These are phyloP conservation scores for Pseudohalonectria lignicola DNA, from an alignment of 2,329 filamentous ascomycete species.

Conservation along the genomic window DNA sequence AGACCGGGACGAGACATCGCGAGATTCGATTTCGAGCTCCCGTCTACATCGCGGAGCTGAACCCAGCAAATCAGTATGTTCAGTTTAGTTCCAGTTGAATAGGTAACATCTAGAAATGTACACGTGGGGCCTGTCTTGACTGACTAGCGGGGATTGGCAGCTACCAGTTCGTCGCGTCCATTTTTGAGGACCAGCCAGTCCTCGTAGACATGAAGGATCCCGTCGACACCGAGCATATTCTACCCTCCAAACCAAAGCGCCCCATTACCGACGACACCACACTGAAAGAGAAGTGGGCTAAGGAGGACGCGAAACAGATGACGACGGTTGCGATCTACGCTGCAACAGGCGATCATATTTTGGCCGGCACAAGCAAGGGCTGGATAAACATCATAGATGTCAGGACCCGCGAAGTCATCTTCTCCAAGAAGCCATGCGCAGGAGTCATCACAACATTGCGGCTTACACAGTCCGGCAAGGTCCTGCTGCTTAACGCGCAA, in stretches of 20 bases:
- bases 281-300: slow-evolving; percentile 70
- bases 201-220: slow-evolving; percentile 69
- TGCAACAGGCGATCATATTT: slow-evolving; percentile 72
- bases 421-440: slow-evolving; percentile 78
- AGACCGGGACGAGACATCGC: slow-evolving; percentile 56
- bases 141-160: no score
- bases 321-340: slow-evolving; percentile 91
- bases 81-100: no score
- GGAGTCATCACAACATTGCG: slow-evolving; percentile 83
- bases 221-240: slow-evolving; percentile 60
- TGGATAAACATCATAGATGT: slow-evolving; percentile 93
- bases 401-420: slow-evolving; percentile 68
- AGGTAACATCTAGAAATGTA: no score
- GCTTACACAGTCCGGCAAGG: slow-evolving; percentile 72
- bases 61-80: slow-evolving; percentile 76
- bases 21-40: slow-evolving; percentile 87
- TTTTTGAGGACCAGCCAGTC: slow-evolving; percentile 87
- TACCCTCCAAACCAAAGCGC: slow-evolving; percentile 75
- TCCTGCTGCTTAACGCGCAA: slow-evolving; percentile 84
- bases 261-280: slow-evolving; percentile 60
- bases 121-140: no score
- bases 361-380: slow-evolving; percentile 89
- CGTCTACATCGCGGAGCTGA: slow-evolving; percentile 90
- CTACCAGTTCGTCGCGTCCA: slow-evolving; percentile 75
- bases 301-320: slow-evolving; percentile 87